Percentiles rank a stretch among this genome's conserved stretches.
phyloP scores from a whole-genome alignment of 305 asterid genomes.

The Andrographis paniculata region DNA sequence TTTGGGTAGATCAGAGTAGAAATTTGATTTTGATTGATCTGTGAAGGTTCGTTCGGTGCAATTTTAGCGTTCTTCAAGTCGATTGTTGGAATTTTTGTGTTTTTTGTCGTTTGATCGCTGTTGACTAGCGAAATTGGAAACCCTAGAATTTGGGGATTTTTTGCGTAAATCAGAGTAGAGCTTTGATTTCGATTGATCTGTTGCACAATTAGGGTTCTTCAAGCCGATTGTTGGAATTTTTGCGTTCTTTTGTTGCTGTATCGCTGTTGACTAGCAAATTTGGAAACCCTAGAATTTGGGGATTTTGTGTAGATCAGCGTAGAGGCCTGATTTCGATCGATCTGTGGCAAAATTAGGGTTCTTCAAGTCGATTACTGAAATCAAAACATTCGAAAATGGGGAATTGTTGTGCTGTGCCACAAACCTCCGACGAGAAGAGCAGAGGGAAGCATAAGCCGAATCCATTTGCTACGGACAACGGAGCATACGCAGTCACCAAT shows the following conservation, averaged over 20 bases:
- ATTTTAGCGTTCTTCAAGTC: background rate
- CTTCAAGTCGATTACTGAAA: background rate
- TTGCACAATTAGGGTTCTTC: background rate
- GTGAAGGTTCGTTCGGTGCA: conserved; percentile 10
- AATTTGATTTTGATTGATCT: conserved; percentile 20
- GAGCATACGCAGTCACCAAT: conserved; percentile 17
- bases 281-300: conserved; percentile 13
- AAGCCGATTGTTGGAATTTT: conserved; percentile 12
- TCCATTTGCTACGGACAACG: conserved; percentile 28
- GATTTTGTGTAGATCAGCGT: conserved; percentile 10
- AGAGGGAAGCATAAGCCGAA: conserved; percentile 26
- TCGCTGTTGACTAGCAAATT: conserved; percentile 19
- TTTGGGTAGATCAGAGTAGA: conserved; percentile 9
- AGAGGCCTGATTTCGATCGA: conserved; percentile 18
- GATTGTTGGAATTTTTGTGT: conserved; percentile 15
- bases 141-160: no score
- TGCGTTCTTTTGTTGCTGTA: no score
- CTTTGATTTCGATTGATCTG: conserved; percentile 20
- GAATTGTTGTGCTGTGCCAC: conserved; percentile 43
- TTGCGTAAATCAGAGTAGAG: conserved; percentile 11
- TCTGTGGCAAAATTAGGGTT: conserved; percentile 4
- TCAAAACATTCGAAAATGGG: conserved; percentile 25
- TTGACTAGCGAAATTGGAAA: conserved; percentile 17
- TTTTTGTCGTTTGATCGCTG: conserved; percentile 23
- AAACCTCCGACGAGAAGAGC: conserved; percentile 31